Conservation (phyloP, 495 filamentous ascomycete genomes). For the Symbiotaphrina buchneri region DNA sequence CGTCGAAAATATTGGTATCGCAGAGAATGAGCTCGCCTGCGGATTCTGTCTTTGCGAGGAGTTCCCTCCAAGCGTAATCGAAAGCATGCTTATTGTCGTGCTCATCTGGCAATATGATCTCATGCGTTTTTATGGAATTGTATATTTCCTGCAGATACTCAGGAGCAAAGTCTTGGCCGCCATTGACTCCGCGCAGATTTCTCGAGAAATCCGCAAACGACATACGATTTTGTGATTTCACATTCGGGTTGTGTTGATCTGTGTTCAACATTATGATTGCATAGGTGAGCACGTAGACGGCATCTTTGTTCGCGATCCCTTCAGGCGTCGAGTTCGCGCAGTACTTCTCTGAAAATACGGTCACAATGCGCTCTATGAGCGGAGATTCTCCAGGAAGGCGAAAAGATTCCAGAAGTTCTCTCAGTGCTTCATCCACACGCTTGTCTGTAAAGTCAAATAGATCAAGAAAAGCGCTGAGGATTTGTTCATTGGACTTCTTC, state of each 20-base stretch:
- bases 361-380: slow-evolving; percentile 84
- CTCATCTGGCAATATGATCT: slow-evolving; percentile 94
- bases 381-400: slow-evolving; percentile 80
- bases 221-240: slow-evolving; percentile 70
- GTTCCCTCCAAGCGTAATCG: slow-evolving; percentile 91
- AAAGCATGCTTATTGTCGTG: slow-evolving; percentile 93
- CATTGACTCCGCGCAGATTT: slow-evolving; percentile 79
- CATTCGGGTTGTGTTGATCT: slow-evolving; percentile 82
- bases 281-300: slow-evolving; percentile 80
- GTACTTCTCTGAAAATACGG: slow-evolving; percentile 69
- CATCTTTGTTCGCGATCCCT: slow-evolving; percentile 68
- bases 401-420: slow-evolving; percentile 77
- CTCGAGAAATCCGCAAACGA: slow-evolving; percentile 52
- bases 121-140: slow-evolving; percentile 72
- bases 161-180: slow-evolving; percentile 58
- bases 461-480: slow-evolving; percentile 66
- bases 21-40: slow-evolving; percentile 54
- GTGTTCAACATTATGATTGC: slow-evolving; percentile 93
- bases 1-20: slow-evolving; percentile 85
- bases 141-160: slow-evolving; percentile 78
- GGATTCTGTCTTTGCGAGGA: slow-evolving; percentile 65
- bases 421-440: slow-evolving; percentile 72
- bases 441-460: slow-evolving; percentile 71
- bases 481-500: slow-evolving; percentile 61
- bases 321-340: slow-evolving; percentile 46